phyloP scores from a whole-genome alignment of 805 yeast genomes.

The Metschnikowia cerradonensis region DNA sequence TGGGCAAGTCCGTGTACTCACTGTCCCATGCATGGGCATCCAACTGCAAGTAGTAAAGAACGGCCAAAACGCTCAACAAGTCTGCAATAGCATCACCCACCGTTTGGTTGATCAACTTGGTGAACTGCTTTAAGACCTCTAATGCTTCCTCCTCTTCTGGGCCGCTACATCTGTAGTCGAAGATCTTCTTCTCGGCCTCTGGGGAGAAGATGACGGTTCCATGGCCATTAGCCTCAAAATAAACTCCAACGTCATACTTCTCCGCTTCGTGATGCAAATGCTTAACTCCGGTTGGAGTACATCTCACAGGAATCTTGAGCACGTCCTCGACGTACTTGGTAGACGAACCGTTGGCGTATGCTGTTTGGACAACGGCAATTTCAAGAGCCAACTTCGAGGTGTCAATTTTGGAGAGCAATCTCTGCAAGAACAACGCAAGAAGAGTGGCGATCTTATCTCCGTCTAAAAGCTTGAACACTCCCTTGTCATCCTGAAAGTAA shows the following conservation, averaged over 20 bases:
- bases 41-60: constrained; percentile 53
- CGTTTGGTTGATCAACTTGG: constrained; percentile 83
- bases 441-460: constrained; percentile 93
- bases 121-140: constrained; percentile 53
- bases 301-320: constrained; percentile 71
- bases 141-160: constrained; percentile 49
- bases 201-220: constrained; percentile 87
- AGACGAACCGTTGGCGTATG: constrained; percentile 94
- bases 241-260: constrained; percentile 83
- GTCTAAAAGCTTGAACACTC: constrained; percentile 60
- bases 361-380: constrained; percentile 93
- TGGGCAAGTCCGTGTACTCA: constrained; percentile 82
- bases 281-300: constrained; percentile 95
- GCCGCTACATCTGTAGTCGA: constrained; percentile 25
- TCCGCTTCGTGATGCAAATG: constrained; percentile 91
- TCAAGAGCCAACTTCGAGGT: constrained; percentile 41
- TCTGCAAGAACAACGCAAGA: constrained; percentile 63
- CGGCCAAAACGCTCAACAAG: constrained; percentile 68
- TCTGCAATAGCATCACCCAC: constrained; percentile 99
- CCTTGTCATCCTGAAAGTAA: constrained; percentile 47
- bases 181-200: constrained; percentile 35
- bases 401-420: constrained; percentile 45
- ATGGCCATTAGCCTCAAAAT: constrained; percentile 99
- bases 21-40: constrained; percentile 70
- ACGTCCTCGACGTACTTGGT: constrained; percentile 62